Conservation (phyloP, 2,329 filamentous ascomycete species). For the Hymenoscyphus fructigenus region DNA sequence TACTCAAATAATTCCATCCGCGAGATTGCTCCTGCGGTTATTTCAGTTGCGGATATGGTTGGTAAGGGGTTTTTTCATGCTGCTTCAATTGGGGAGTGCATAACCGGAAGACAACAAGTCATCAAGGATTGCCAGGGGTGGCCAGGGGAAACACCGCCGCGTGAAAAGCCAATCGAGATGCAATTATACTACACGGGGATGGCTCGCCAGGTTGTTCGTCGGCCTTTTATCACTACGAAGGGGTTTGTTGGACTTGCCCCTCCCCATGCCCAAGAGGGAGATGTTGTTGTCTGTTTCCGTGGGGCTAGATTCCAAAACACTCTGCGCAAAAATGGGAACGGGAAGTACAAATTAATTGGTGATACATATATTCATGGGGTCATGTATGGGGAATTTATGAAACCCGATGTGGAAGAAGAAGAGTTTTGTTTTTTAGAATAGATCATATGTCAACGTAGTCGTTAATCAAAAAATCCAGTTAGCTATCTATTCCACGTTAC, state of each 20-base stretch:
- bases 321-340: not conserved
- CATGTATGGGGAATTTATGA: constrained; percentile 5
- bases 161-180: not conserved
- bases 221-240: constrained; percentile 1
- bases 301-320: not conserved
- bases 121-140: not conserved
- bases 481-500: too few species aligned
- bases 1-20: too few species aligned
- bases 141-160: not conserved
- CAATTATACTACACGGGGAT: not conserved
- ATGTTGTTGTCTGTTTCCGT: not conserved
- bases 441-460: too few species aligned
- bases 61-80: not conserved
- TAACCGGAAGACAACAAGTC: too few species aligned
- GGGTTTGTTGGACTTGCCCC: constrained; percentile 6
- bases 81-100: too few species aligned
- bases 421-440: too few species aligned
- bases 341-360: not conserved
- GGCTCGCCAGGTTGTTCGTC: not conserved
- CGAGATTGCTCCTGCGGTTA: not conserved
- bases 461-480: too few species aligned
- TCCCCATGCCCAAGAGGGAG: not conserved
- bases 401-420: too few species aligned
- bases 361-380: constrained; percentile 4
- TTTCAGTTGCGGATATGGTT: not conserved